These are phyloP conservation scores for Poterioochromonas sp. DNA, from an alignment of 352 stramenopile genomes.

Conservation along the genomic window DNA sequence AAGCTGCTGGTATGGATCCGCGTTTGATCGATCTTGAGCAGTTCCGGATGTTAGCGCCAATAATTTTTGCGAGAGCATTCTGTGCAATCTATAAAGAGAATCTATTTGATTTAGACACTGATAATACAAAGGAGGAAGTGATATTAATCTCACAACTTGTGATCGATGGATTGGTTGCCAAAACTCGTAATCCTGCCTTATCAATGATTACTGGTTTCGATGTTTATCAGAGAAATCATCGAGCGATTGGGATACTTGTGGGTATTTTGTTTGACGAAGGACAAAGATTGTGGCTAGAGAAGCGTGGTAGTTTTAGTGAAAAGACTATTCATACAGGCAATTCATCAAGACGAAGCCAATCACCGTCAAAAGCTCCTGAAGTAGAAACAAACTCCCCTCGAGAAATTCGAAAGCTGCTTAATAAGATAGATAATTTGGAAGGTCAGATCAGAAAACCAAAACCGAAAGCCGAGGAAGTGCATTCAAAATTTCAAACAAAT, in stretches of 20 bases:
- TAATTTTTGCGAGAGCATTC: conserved; percentile 5
- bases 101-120: neutral
- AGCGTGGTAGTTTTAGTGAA: too few species aligned
- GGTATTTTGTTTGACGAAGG: neutral
- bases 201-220: neutral
- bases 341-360: neutral
- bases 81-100: conserved; percentile 23
- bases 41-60: neutral
- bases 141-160: conserved; percentile 19
- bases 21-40: neutral
- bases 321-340: too few species aligned
- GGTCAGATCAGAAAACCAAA: neutral
- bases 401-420: neutral
- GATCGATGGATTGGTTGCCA: neutral
- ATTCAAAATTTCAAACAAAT: neutral
- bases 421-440: neutral
- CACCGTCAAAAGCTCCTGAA: neutral
- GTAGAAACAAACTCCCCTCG: neutral
- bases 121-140: neutral
- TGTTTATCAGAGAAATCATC: conserved; percentile 1
- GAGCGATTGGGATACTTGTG: neutral
- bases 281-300: conserved; percentile 16
- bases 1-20: conserved; percentile 10
- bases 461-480: too few species aligned
- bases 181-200: neutral